Conservation (phyloP, 176 grass and related monocot species). For the Phoenix roebelenii region DNA sequence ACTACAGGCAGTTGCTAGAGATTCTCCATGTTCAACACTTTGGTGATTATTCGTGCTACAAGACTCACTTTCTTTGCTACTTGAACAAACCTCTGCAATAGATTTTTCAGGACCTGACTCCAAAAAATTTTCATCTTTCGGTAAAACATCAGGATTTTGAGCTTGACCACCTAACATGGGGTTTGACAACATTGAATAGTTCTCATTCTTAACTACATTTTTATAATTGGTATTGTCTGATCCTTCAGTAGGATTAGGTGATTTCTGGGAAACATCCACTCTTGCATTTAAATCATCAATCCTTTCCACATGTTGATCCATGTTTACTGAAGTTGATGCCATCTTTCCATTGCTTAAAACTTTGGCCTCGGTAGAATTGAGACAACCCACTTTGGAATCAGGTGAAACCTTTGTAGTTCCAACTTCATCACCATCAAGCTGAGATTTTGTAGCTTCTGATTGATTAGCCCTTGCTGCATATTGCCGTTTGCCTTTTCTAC, state of each 20-base stretch:
- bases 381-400: not conserved
- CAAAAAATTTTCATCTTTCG: not conserved
- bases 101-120: not conserved
- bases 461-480: not conserved
- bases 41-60: not conserved
- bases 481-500: conserved; percentile 2
- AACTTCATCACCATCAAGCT: not conserved
- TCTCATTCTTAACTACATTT: not conserved
- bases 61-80: not conserved
- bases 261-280: not conserved
- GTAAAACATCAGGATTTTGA: not conserved
- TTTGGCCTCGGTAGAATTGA: not conserved
- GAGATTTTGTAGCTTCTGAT: not conserved
- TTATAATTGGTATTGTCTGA: not conserved
- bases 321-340: not conserved
- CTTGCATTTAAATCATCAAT: not conserved
- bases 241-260: not conserved
- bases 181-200: not conserved
- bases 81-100: not conserved
- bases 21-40: not conserved
- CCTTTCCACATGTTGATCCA: not conserved
- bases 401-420: not conserved
- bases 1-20: not conserved
- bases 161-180: not conserved
- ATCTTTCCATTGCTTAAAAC: not conserved